Evolutionary conservation across 371 early-diverging fungal species (phyloP).

Genomic region (Mucor irregularis): DNA sequence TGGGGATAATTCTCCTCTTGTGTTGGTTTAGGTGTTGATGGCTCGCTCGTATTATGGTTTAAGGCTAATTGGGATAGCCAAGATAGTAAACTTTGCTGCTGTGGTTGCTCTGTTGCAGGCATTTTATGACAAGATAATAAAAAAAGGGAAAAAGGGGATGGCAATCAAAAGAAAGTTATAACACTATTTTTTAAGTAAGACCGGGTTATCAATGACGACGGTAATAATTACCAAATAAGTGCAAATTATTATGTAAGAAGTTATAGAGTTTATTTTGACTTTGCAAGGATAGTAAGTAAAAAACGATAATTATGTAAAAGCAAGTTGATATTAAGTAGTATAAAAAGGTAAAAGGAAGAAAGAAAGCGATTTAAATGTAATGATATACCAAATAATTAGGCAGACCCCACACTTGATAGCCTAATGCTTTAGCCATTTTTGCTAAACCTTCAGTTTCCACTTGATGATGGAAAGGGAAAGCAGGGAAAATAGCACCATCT

Average conservation of each 20-base stretch:
- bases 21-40: no score
- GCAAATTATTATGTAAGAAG: no score
- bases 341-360: not conserved
- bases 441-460: conserved; percentile 80
- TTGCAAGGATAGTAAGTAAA: not conserved
- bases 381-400: conserved; percentile 40
- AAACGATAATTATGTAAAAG: not conserved
- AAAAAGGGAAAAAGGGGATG: no score
- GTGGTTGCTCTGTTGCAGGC: no score
- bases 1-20: no score
- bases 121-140: no score
- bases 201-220: not conserved
- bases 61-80: no score
- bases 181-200: no score
- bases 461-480: conserved; percentile 47
- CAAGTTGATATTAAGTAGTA: not conserved
- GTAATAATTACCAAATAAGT: not conserved
- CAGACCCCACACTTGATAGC: conserved; percentile 41
- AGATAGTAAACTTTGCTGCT: no score
- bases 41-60: no score
- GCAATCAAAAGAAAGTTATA: no score
- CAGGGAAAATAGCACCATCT: conserved; percentile 59
- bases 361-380: conserved; percentile 18
- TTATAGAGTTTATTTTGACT: no score
- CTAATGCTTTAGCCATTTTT: conserved; percentile 69